Evolutionary conservation across 202 grass and related monocot species (phyloP).

Genomic region (Schoenoplectus triqueter): DNA sequence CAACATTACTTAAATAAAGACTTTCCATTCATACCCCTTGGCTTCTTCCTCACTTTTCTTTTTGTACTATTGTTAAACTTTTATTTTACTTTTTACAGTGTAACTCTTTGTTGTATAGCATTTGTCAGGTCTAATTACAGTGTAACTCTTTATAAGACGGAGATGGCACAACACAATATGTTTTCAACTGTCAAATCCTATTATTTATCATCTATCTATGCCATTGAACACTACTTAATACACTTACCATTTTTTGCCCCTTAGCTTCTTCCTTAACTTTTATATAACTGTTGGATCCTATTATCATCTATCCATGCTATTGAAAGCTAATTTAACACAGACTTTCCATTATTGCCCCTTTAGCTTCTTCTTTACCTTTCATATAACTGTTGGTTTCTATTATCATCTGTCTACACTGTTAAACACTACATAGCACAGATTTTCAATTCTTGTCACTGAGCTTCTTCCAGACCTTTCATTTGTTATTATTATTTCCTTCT

Average conservation of each 20-base stretch:
- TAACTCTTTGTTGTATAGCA: neutral
- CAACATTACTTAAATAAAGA: neutral
- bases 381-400: too few species aligned
- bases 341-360: too few species aligned
- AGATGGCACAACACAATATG: neutral
- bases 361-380: too few species aligned
- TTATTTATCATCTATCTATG: neutral
- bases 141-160: neutral
- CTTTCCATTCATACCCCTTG: neutral
- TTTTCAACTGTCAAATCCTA: neutral
- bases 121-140: neutral
- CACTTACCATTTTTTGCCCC: neutral
- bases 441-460: neutral
- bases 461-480: too few species aligned
- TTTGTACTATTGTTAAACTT: neutral
- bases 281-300: neutral
- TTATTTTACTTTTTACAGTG: neutral
- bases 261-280: conserved; percentile 15
- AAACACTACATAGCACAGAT: too few species aligned
- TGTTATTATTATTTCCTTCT: neutral
- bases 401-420: too few species aligned
- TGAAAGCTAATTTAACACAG: neutral
- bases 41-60: neutral
- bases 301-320: neutral
- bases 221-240: neutral